Evolutionary conservation across 805 yeast species (phyloP), one percentile per base, ranked within the genome.

Genomic region (Pichia insulana): DNA sequence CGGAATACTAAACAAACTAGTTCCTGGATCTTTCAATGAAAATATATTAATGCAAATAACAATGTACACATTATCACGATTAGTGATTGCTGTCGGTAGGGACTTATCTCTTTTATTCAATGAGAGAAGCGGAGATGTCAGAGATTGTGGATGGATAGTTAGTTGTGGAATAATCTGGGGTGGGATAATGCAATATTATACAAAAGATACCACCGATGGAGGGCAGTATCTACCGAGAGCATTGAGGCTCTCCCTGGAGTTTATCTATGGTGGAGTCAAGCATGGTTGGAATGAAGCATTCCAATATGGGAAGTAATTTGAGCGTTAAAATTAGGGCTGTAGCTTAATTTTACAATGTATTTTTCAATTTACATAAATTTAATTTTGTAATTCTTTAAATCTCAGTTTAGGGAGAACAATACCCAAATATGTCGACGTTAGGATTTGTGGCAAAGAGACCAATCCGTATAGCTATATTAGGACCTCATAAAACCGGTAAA

Each of bases 141-240:
- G 64, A 37, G 53, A 52, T 16, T 35, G 43, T 3, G 58, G 71
- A 0, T 83, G 88, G 87, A 65, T 73, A 35, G 56, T 72, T 36
- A 74, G 78, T 50, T 80, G 88, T 1, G 75, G 80, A 13, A 46
- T 77, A 7, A 68, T 77, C 8, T 83, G 94, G 94, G 90, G 80
- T 0, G 55, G 73, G 20, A 84, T 82, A 31, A 82, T 83, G 89
- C 69, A 73, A 53, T 65, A 83, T 39, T 83, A 81, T 58, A 71
- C 80, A 43, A 65, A 67, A 45, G 80, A 82, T 49, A 80, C 82
- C 2, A 70, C 70, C 18, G 17, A 38, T 4, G 34, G 38, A 6
- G 36, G 22, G 31, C 70, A 71, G 49, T 53, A 51, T 32, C 65
- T 84, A 36, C 90, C 83, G 54, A 69, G 71, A 39, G 73, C 83